phyloP scores from a whole-genome alignment of 805 yeast genomes.

The Wickerhamomyces pijperi region DNA sequence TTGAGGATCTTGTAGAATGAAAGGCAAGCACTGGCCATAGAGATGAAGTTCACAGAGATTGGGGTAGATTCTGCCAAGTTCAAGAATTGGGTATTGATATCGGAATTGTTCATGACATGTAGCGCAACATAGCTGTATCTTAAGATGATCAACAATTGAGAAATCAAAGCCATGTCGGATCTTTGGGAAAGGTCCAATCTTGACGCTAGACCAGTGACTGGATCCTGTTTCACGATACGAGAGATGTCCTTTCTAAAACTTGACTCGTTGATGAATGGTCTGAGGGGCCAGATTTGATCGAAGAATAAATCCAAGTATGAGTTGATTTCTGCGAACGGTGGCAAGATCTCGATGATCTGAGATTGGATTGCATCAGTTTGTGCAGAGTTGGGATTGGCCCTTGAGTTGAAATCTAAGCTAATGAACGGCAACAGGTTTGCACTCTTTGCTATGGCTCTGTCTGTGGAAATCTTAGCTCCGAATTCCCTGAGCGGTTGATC shows the following conservation, averaged over 20 bases:
- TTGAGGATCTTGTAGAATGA: constrained; percentile 28
- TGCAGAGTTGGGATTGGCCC: no score
- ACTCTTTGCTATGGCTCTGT: constrained; percentile 3
- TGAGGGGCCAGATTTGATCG: constrained; percentile 29
- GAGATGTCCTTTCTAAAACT: constrained; percentile 19
- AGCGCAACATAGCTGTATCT: constrained; percentile 30
- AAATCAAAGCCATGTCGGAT: constrained; percentile 28
- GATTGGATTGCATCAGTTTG: no score
- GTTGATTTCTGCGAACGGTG: constrained; percentile 20
- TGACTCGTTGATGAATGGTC: constrained; percentile 33
- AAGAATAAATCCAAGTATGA: constrained; percentile 26
- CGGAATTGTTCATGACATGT: constrained; percentile 1
- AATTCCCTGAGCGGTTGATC: constrained; percentile 6
- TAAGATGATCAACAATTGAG: constrained; percentile 27
- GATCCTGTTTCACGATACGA: constrained; percentile 25
- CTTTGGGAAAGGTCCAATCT: constrained; percentile 22
- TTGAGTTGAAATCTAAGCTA: constrained; percentile 2
- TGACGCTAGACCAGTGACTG: constrained; percentile 18
- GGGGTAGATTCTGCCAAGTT: constrained; percentile 19
- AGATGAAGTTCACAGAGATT: constrained; percentile 24
- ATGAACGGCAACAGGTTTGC: constrained; percentile 6
- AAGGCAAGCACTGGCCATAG: constrained; percentile 28
- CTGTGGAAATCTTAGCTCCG: constrained; percentile 3
- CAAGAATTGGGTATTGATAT: background rate
- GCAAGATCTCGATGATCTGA: constrained; percentile 23